Conservation (phyloP, 2,329 filamentous ascomycete species). For the Sporothrix phasma region DNA sequence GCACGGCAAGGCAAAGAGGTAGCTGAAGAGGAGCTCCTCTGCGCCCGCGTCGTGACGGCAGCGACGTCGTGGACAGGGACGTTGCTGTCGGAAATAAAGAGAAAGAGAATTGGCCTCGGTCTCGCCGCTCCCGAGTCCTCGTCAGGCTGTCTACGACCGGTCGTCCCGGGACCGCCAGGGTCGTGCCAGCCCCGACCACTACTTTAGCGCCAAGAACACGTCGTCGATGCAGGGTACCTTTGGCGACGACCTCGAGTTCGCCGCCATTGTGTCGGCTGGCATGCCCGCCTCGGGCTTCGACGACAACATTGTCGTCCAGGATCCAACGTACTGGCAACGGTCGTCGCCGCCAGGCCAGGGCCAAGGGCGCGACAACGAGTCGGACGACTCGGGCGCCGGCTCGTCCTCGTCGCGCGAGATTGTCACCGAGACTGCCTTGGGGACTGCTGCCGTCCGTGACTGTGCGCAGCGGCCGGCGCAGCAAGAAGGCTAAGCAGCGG, state of each 20-base stretch:
- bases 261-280: conserved; percentile 58
- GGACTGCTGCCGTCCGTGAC: conserved; percentile 9
- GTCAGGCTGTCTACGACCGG: background rate
- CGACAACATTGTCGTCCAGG: conserved; percentile 57
- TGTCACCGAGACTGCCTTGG: conserved; percentile 19
- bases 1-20: conserved; percentile 10
- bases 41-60: conserved; percentile 1
- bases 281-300: conserved; percentile 61
- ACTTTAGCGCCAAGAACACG: background rate
- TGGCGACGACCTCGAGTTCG: conserved; percentile 59
- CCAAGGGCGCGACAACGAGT: conserved; percentile 27
- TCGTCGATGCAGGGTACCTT: background rate
- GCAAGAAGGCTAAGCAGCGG: conserved; percentile 12
- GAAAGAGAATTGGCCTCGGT: conserved; percentile 36
- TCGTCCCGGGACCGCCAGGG: conserved; percentile 20
- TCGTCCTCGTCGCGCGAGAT: conserved; percentile 7
- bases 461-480: conserved; percentile 7
- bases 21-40: conserved; percentile 16
- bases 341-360: conserved; percentile 52
- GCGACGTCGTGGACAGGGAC: background rate
- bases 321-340: conserved; percentile 52
- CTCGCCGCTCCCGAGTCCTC: conserved; percentile 47
- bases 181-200: conserved; percentile 18
- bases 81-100: too few species aligned
- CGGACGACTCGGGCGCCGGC: conserved; percentile 10